Evolutionary conservation across 2,329 filamentous ascomycete species (phyloP).

Genomic region (Orbilia ellipsospora): DNA sequence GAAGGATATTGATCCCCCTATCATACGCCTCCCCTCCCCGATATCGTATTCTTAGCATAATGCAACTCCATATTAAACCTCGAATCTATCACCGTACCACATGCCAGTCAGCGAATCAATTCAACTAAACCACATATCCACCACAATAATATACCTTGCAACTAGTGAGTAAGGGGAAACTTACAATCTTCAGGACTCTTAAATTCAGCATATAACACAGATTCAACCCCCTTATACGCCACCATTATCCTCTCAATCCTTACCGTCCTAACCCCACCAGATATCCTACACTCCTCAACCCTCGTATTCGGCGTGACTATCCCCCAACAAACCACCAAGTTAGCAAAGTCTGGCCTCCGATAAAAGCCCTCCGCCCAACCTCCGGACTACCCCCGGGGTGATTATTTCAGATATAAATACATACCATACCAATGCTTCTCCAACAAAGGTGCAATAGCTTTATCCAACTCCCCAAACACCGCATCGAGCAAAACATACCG

Average conservation of each 20-base stretch:
- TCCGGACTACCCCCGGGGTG: too few species aligned
- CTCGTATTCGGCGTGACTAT: constrained; percentile 34
- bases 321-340: background rate
- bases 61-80: constrained; percentile 37
- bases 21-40: too few species aligned
- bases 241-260: constrained; percentile 40
- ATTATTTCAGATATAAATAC: constrained; percentile 5
- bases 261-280: constrained; percentile 17
- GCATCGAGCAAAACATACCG: constrained; percentile 46
- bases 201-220: constrained; percentile 46
- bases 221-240: constrained; percentile 40
- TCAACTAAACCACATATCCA: background rate
- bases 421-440: constrained; percentile 53
- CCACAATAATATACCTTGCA: too few species aligned
- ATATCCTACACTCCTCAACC: constrained; percentile 20
- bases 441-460: constrained; percentile 39
- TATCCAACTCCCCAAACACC: constrained; percentile 49
- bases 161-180: too few species aligned
- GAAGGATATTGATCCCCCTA: too few species aligned
- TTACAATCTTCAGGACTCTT: constrained; percentile 37
- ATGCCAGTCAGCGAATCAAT: constrained; percentile 4
- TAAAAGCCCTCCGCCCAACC: background rate
- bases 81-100: constrained; percentile 2
- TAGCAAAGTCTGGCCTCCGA: background rate
- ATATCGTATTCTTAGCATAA: constrained; percentile 43